Evolutionary conservation across 2,329 filamentous ascomycete genomes (phyloP), one percentile per base, ranked within the genome.

Genomic region (Rutstroemia sp.): DNA sequence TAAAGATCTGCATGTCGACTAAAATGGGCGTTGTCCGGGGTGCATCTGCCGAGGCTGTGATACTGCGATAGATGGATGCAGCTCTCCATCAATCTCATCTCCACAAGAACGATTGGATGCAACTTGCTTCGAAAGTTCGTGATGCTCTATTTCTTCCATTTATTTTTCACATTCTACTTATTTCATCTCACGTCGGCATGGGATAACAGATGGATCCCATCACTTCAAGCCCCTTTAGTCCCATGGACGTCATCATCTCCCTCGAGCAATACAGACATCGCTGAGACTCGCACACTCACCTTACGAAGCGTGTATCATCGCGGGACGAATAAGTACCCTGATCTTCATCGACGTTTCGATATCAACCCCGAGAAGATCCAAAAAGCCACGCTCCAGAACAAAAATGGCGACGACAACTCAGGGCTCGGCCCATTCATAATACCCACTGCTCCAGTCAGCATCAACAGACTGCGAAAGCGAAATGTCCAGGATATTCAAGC

Each of bases 241-340:
- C 16, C 36, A 34, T 44, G 53, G 53, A 27, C 38, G 25, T 44
- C 53, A n/a, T 30, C 53, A 36, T 38, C 51, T 27, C 38, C 52
- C 38, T 30, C 16, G 36, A 36, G 16, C 9, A 12, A 9, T 44
- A 27, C 38, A 19, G 53, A 4, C 25, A 45, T 48, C 17, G 14
- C 38, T 36, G 17, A 25, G 47, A 55, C 36, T 52, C 48, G 40
- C 21, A 46, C 48, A n/a, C 48, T 56, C 40, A 52, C 54, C 19
- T 49, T 56, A 23, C 54, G 54, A 47, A 51, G 48, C 23, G 19
- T 56, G 17, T 47, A 56, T 46, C 54, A 56, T 47, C 54, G 42
- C 21, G 54, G 54, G 25, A 56, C 48, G 2, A 51, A 55, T 23
- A 7, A 47, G 23, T 47, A 56, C 21, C 54, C 54, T 6, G 40